phyloP scores from a whole-genome alignment of 2,329 filamentous ascomycete genomes.

The Epicoccum sorghinum region DNA sequence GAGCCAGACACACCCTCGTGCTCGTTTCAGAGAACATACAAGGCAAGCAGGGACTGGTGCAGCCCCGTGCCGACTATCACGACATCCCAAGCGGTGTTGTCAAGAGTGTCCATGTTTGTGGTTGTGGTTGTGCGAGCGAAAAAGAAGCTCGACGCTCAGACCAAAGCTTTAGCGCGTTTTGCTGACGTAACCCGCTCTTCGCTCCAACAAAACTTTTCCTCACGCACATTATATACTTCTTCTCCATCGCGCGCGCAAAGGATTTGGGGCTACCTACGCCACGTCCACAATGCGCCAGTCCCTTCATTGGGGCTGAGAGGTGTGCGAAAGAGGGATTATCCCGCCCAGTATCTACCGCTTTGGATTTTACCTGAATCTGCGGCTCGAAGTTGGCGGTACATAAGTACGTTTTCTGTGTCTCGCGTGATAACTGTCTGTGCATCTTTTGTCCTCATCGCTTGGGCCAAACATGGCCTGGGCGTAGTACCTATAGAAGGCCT shows the following conservation, averaged over 20 bases:
- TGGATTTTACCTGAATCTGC: slow-evolving; percentile 56
- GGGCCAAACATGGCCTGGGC: too few species aligned
- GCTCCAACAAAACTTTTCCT: too few species aligned
- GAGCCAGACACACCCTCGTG: slow-evolving; percentile 41
- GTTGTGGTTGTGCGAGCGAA: slow-evolving; percentile 24
- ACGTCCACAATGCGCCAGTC: slow-evolving; percentile 41
- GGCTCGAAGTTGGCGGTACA: slow-evolving; percentile 60
- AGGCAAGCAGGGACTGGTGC: slow-evolving; percentile 59
- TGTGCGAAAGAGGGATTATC: slow-evolving; percentile 51
- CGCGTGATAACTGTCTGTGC: background rate
- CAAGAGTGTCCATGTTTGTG: slow-evolving; percentile 55
- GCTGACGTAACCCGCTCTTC: too few species aligned
- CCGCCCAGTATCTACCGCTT: slow-evolving; percentile 60
- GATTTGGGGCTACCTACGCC: slow-evolving; percentile 42
- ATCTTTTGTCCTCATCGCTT: too few species aligned
- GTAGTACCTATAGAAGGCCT: too few species aligned
- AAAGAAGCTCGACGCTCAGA: too few species aligned
- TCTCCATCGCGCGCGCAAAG: slow-evolving; percentile 49
- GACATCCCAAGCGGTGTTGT: slow-evolving; percentile 59
- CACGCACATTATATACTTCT: too few species aligned
- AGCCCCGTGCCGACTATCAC: slow-evolving; percentile 60
- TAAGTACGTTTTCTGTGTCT: too few species aligned
- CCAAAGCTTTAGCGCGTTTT: slow-evolving; percentile 32
- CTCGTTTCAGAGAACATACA: slow-evolving; percentile 50
- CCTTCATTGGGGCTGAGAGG: slow-evolving; percentile 53